Conservation (phyloP, 768 basidiomycete species). For the Lactarius psammicola region DNA sequence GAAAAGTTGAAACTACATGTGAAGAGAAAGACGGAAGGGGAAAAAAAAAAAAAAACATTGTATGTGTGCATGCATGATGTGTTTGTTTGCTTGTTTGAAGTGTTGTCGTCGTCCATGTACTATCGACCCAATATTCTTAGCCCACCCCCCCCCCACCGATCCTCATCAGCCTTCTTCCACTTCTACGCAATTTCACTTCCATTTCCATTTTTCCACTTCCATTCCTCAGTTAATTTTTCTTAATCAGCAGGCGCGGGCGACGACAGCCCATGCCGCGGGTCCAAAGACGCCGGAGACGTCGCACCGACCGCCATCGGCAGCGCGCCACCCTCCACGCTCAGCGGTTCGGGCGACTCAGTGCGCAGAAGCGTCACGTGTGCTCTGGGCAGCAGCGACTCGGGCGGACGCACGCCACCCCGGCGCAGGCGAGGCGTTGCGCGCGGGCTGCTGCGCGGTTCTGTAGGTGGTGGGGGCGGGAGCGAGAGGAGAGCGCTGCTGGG, state of each 20-base stretch:
- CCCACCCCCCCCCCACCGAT: no score
- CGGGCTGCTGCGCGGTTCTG: slow-evolving; percentile 25
- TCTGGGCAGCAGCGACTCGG: slow-evolving; percentile 56
- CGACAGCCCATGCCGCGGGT: neutral
- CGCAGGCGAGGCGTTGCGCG: slow-evolving; percentile 51
- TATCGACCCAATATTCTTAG: neutral
- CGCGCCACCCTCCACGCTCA: neutral
- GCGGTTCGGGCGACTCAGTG: slow-evolving; percentile 11
- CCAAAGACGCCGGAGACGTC: neutral
- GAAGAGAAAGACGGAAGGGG: neutral
- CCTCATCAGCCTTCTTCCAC: neutral
- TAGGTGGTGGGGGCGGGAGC: slow-evolving; percentile 18
- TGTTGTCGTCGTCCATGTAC: neutral
- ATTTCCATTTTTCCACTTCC: no score
- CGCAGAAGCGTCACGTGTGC: slow-evolving; percentile 23
- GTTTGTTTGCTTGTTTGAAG: slow-evolving; percentile 1
- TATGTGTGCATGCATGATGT: slow-evolving; percentile 1
- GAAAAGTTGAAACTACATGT: neutral
- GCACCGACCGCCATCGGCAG: neutral
- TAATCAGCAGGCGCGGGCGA: slow-evolving; percentile 3
- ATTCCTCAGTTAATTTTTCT: neutral
- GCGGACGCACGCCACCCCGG: slow-evolving; percentile 63
- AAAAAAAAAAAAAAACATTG: neutral
- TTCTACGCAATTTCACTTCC: neutral
- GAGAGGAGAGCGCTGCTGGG: slow-evolving; percentile 12